A percentile compares a stretch with the other conserved stretches of the same genome.
Evolutionary conservation across 2,329 filamentous ascomycete genomes (phyloP).

Genomic region (Aureobasidium sp.): DNA sequence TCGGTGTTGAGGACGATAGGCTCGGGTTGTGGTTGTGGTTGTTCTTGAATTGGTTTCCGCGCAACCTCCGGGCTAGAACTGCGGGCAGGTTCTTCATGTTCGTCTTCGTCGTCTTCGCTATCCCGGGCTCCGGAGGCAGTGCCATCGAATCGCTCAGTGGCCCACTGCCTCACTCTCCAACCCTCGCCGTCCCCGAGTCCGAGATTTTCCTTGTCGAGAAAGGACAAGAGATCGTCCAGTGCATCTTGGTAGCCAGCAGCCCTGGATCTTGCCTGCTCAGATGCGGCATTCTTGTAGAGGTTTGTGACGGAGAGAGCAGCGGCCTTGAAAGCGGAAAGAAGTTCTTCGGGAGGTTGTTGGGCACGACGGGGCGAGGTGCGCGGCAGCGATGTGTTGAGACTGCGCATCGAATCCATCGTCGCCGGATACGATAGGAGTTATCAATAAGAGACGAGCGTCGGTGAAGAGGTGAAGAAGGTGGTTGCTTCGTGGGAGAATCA

Average conservation of each 20-base stretch:
- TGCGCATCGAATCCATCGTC: conserved; percentile 58
- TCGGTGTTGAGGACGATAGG: too few relatives aligned
- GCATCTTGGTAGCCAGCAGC: conserved; percentile 88
- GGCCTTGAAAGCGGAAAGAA: conserved; percentile 84
- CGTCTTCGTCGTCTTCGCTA: conserved; percentile 61
- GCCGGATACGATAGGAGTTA: conserved; percentile 17
- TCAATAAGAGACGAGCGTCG: not conserved
- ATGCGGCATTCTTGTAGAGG: conserved; percentile 84
- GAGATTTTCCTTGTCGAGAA: conserved; percentile 75
- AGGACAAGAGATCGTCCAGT: conserved; percentile 77
- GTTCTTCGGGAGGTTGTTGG: conserved; percentile 36
- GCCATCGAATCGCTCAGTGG: conserved; percentile 62
- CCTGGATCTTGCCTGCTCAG: conserved; percentile 67
- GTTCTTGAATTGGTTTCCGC: conserved; percentile 20
- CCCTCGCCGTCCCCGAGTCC: conserved; percentile 75
- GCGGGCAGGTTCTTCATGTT: conserved; percentile 49
- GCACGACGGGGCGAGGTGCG: conserved; percentile 37
- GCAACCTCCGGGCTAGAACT: conserved; percentile 31
- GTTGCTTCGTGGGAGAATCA: not conserved
- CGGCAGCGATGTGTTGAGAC: conserved; percentile 56
- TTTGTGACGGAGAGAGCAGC: conserved; percentile 93
- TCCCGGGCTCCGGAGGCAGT: conserved; percentile 45
- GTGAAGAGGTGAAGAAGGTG: not conserved
- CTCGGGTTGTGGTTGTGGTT: conserved; percentile 20
- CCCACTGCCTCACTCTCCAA: conserved; percentile 58